Base-by-base conservation (phyloP, 2,329 filamentous ascomycete genomes). In the Xylaria sp. region DNA sequence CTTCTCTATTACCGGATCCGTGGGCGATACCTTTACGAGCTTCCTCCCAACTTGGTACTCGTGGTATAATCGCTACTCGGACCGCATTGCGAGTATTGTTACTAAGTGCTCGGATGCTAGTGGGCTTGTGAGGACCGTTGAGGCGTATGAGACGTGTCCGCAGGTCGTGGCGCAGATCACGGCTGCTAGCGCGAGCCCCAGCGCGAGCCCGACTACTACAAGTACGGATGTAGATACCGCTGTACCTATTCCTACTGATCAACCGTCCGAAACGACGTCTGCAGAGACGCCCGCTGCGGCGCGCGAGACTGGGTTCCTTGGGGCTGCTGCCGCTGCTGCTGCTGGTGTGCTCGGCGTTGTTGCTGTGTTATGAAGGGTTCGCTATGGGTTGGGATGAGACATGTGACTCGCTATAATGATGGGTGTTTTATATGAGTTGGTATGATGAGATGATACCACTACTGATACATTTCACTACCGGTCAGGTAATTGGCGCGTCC, bases 31-130 rank as follows among this genome's bases (percentile, higher is more conserved):
- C 1, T 75, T 72, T 44, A 74, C 75, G 2, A 49, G 60, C 51
- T 76, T 73, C 63, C 60, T 76, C 59, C 75, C 75, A 2, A 49
- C 63, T 1, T 74, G 74, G 73, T 76, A 76, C 63, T 53, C 56
- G 63, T 76, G 75, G 75, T 75, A 75, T 66, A 57, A 68, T 42
- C 61, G 26, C 6, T 63, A 75, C 46, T 67, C 67, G 54, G 63
- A 49, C 20, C 67, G 64, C 15, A 68, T 76, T 40, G 64, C 56
- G 40, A 59, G 33, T 9, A 44, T 76, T 36, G 62, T 74, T 15
- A 66, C 67, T 4, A 70, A 66, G 36, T 76, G 75, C 61, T 65
- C 73, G 11, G 61, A 53, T 10, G 73, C 71, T 0, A 53, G 49
- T 9, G 53, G 44, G 13, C 68, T 75, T 3, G 66, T 73, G 2